Base-by-base conservation (phyloP, 2,329 filamentous ascomycete genomes). In the Penicillium griseofulvum region DNA sequence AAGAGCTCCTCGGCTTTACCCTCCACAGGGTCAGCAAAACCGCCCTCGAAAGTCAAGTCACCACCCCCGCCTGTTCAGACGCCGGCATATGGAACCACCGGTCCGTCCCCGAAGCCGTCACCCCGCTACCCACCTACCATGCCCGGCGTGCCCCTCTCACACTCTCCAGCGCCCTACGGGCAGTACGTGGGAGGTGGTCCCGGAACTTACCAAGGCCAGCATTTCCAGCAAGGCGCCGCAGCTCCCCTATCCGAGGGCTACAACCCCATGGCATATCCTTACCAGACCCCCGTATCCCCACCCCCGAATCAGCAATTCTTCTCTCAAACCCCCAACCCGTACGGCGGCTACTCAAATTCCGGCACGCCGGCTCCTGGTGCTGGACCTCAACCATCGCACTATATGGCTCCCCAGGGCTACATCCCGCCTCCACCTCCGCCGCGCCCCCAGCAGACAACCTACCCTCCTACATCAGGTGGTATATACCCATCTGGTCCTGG, bases 341-440 rank as follows among this genome's bases (percentile, higher is more conserved):
- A 69, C 57, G 59, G 61, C 47, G 72, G 57, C 63, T 73, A 69
- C 60, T 65, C 63, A 54, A 71, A 55, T 62, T 72, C 58, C 68
- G 75, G 61, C 39, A 71, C 63, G 49, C 67, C 65, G 55, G 63
- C 67, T 24, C 54, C 60, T 26, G 48, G 57, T 10, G 48, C 34
- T 22, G 59, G 65, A 19, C 65, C 74, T 6, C 76, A 76, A 29
- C 70, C 75, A 28, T 68, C 72, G 16, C 74, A 76, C 49, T 77
- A 76, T 58, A 72, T 87, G 51, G 38, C 63, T 28, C 84, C 84
- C 12, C 80, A 84, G 49, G 85, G 85, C 5, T 89, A 87, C 67
- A 80, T 88, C 26, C 85, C 85, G 0, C 86, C 86, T 17, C 86
- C 86, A 4, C 86, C 86, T 11, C 86, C 86, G 0, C 86, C 85